Conservation (phyloP, 2,329 filamentous ascomycete genomes). For the Dactylellina drechsleri region DNA sequence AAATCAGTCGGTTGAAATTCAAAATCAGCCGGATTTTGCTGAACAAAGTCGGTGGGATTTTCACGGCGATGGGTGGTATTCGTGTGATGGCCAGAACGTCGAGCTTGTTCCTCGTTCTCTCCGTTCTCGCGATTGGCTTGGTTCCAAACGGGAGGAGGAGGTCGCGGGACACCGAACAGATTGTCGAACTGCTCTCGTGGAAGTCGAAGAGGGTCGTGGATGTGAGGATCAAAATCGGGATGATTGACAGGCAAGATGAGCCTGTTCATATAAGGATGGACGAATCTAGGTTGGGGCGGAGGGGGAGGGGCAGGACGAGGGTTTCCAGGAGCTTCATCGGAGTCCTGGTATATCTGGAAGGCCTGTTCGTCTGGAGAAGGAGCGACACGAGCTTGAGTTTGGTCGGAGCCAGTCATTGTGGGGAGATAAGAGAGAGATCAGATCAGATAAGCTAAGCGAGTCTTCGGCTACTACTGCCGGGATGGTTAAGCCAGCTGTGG, state of each 20-base stretch:
- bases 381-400: no score
- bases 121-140: slow-evolving; percentile 12
- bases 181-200: slow-evolving; percentile 22
- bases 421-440: no score
- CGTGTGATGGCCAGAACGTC: neutral
- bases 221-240: slow-evolving; percentile 31
- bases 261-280: slow-evolving; percentile 8
- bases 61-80: neutral
- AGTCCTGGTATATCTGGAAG: no score
- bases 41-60: slow-evolving; percentile 1
- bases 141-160: neutral
- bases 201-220: slow-evolving; percentile 33
- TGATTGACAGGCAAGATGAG: slow-evolving; percentile 30
- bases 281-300: neutral
- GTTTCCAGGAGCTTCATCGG: no score
- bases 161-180: neutral
- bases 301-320: no score
- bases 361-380: no score
- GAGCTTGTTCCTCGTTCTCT: neutral
- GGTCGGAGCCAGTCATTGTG: no score
- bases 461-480: no score
- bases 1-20: neutral
- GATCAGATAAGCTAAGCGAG: no score
- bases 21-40: neutral
- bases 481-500: no score